These are phyloP conservation scores for Penicillium sclerotiorum DNA, from an alignment of 2,329 filamentous ascomycete genomes.

Conservation along the genomic window DNA sequence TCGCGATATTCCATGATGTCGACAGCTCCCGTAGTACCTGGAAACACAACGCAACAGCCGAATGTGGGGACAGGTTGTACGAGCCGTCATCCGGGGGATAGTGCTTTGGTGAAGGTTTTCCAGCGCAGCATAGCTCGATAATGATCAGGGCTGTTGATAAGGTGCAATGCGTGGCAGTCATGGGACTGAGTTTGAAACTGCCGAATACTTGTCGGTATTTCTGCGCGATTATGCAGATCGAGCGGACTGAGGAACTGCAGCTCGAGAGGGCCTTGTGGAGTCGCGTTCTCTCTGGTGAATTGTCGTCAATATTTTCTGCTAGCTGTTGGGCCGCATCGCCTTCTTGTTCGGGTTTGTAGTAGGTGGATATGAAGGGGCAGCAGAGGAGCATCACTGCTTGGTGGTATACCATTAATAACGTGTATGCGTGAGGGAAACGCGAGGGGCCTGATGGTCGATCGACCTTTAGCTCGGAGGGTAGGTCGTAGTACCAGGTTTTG, in stretches of 20 bases:
- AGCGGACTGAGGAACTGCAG: slow-evolving; percentile 27
- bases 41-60: slow-evolving; percentile 18
- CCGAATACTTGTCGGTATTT: slow-evolving; percentile 39
- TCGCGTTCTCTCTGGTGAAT: neutral
- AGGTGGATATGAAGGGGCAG: slow-evolving; percentile 29
- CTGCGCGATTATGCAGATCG: slow-evolving; percentile 29
- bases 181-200: slow-evolving; percentile 37
- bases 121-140: slow-evolving; percentile 21
- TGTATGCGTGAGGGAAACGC: slow-evolving; percentile 34
- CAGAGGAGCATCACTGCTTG: slow-evolving; percentile 37
- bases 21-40: slow-evolving; percentile 24
- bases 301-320: neutral
- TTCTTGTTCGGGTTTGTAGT: neutral
- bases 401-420: slow-evolving; percentile 40
- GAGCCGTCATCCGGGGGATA: slow-evolving; percentile 1
- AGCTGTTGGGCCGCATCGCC: neutral
- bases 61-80: slow-evolving; percentile 11
- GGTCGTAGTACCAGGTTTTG: slow-evolving; percentile 40
- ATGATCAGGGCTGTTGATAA: slow-evolving; percentile 36
- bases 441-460: slow-evolving; percentile 24
- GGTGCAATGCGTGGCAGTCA: slow-evolving; percentile 40
- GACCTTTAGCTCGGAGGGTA: slow-evolving; percentile 34
- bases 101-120: neutral
- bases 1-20: slow-evolving; percentile 26
- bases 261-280: slow-evolving; percentile 14